phyloP scores from a whole-genome alignment of 2,329 filamentous ascomycete species.

The Basipetospora sp. region DNA sequence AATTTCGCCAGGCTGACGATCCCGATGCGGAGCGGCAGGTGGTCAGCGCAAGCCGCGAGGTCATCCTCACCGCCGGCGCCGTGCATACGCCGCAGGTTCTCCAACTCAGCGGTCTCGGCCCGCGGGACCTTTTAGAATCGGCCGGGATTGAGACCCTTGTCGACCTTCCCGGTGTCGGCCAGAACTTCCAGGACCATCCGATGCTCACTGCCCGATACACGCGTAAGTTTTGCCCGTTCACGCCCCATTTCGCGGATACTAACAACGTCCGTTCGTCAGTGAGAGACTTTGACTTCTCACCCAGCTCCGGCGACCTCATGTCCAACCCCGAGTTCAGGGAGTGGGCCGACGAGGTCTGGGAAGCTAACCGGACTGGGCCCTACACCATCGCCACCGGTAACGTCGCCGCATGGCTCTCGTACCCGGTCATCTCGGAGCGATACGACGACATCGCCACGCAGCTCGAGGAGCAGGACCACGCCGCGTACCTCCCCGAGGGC shows the following conservation, averaged over 20 bases:
- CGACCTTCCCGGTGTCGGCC: slow-evolving; percentile 41
- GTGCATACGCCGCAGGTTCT: slow-evolving; percentile 38
- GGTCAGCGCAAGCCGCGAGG: slow-evolving; percentile 24
- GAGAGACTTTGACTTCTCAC: slow-evolving; percentile 13
- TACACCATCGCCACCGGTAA: slow-evolving; percentile 21
- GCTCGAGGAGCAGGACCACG: slow-evolving; percentile 18
- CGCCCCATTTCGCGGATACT: no score
- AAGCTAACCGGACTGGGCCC: slow-evolving; percentile 12
- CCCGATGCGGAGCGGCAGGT: slow-evolving; percentile 7
- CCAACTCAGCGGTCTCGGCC: slow-evolving; percentile 35
- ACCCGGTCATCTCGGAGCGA: slow-evolving; percentile 19
- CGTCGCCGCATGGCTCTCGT: slow-evolving; percentile 21
- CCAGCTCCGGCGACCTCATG: slow-evolving; percentile 6
- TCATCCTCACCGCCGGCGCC: slow-evolving; percentile 36
- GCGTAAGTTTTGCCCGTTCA: not conserved
- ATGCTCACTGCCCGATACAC: slow-evolving; percentile 8
- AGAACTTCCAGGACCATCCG: slow-evolving; percentile 40
- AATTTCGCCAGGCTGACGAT: slow-evolving; percentile 9
- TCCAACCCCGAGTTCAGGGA: slow-evolving; percentile 8
- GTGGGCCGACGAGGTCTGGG: slow-evolving; percentile 9
- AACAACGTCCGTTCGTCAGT: not conserved
- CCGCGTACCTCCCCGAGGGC: slow-evolving; percentile 17
- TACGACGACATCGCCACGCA: slow-evolving; percentile 18
- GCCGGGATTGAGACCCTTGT: slow-evolving; percentile 30
- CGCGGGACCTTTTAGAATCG: slow-evolving; percentile 23